Evolutionary conservation across 2,329 filamentous ascomycete species (phyloP), one percentile per base, ranked within the genome.

Genomic region (Fusarium pseudocircinatum): DNA sequence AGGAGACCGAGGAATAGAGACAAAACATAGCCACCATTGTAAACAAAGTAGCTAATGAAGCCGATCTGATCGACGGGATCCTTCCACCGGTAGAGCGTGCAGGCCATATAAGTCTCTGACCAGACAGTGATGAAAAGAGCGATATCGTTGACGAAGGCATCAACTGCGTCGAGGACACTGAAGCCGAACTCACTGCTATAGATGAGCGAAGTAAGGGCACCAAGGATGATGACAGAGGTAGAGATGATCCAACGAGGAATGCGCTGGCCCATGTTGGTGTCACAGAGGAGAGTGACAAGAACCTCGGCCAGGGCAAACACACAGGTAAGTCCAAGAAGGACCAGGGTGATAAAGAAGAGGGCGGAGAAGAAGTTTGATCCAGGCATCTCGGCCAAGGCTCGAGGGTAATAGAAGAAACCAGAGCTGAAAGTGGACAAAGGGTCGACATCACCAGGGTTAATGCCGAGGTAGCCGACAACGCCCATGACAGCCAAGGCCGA

Each of bases 121-220:
- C 85, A 83, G 64, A 89, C 82, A 47, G 88, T 83, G 75, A 89
- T 84, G 67, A 89, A 82, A 16, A 89, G 79, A 16, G 84, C 80
- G 6, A 87, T 73, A 57, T 88, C 86, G 75, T 88, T 89, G 70
- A 88, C 83, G 81, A 84, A 89, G 15, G 83, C 80, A 56, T 89
- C 87, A 7, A 88, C 82, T 0, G 86, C 87, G 62, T 87, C 84
- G 0, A 89, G 81, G 0, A 87, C 79, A 62, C 85, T 85, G 73
- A 87, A 89, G 1, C 87, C 87, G 37, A 88, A 88, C 44, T 88
- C 81, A 0, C 87, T 88, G 76, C 87, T 88, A 69, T 88, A 89
- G 0, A 86, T 83, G 6, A 89, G 77, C 18, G 84, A 87, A 52
- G 88, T 81, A 4, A 88, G 79, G 52, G 85, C 86, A 1, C 83